These are phyloP conservation scores for Rhodotorula babjevae DNA, from an alignment of 768 basidiomycete species.

Conservation along the genomic window DNA sequence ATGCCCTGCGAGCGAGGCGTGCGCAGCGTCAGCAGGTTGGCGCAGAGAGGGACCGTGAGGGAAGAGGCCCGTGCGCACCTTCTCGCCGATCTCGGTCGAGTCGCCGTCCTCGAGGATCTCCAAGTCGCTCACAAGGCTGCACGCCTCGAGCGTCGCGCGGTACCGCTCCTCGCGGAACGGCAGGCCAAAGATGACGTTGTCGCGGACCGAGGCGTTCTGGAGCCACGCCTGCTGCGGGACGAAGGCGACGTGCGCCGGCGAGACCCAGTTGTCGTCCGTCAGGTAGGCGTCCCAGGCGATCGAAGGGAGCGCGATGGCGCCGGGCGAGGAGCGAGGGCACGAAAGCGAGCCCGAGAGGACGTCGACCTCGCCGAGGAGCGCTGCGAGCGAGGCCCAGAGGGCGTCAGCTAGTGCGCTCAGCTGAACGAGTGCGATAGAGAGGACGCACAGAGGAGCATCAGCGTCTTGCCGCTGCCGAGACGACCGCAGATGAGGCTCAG, in stretches of 20 bases:
- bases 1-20: constrained; percentile 67
- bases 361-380: constrained; percentile 43
- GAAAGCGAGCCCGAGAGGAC: constrained; percentile 39
- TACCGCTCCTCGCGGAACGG: constrained; percentile 62
- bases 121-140: constrained; percentile 66
- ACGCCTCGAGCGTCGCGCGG: constrained; percentile 64
- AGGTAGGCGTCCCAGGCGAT: constrained; percentile 40
- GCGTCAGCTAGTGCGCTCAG: too few relatives aligned
- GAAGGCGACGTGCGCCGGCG: constrained; percentile 54
- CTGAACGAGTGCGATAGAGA: not conserved
- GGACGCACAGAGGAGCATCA: constrained; percentile 34
- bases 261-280: constrained; percentile 34
- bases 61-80: too few relatives aligned
- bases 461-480: constrained; percentile 34
- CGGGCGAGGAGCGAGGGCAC: constrained; percentile 28
- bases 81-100: constrained; percentile 53
- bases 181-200: constrained; percentile 63
- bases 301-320: constrained; percentile 39
- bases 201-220: constrained; percentile 44
- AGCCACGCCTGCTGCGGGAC: constrained; percentile 67
- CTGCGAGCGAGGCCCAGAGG: constrained; percentile 12
- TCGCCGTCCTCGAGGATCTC: constrained; percentile 70
- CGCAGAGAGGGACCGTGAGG: too few relatives aligned
- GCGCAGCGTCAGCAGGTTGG: too few relatives aligned
- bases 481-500: constrained; percentile 49